Evolutionary conservation across 1,284 basidiomycete genomes (phyloP).

Genomic region (Papiliotrema flavescens): DNA sequence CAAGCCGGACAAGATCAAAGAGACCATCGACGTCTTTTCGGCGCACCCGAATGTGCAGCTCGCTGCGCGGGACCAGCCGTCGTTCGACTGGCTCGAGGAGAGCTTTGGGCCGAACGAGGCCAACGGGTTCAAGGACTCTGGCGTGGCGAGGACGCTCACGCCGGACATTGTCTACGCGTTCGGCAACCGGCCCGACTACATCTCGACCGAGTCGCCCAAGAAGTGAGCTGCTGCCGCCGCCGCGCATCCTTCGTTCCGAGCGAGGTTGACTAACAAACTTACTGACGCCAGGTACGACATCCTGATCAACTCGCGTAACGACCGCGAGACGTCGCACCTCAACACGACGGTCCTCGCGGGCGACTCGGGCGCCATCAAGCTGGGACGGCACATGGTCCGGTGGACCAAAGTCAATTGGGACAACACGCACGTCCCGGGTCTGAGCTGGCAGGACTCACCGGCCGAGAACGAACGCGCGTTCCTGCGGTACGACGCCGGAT

Average conservation of each 20-base stretch:
- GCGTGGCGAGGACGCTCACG: neutral
- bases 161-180: neutral
- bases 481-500: neutral
- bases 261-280: too few relatives aligned
- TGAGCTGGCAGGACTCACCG: neutral
- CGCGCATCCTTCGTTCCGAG: too few relatives aligned
- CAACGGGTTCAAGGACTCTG: neutral
- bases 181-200: neutral
- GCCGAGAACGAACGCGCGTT: neutral
- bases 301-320: neutral
- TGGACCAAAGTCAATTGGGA: neutral
- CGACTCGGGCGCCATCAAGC: neutral
- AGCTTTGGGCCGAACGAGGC: conserved; percentile 1
- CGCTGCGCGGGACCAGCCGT: neutral
- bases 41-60: neutral
- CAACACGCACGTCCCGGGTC: neutral
- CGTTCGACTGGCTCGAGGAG: conserved; percentile 2
- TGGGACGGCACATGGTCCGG: neutral
- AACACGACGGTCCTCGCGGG: neutral
- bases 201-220: neutral
- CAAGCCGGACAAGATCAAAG: neutral
- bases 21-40: neutral
- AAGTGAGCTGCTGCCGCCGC: neutral
- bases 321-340: neutral
- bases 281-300: neutral